A percentile compares a stretch with the other conserved stretches of the same genome.
phyloP scores from a whole-genome alignment of 2,329 filamentous ascomycete species.

The Grosmannia penicillata region DNA sequence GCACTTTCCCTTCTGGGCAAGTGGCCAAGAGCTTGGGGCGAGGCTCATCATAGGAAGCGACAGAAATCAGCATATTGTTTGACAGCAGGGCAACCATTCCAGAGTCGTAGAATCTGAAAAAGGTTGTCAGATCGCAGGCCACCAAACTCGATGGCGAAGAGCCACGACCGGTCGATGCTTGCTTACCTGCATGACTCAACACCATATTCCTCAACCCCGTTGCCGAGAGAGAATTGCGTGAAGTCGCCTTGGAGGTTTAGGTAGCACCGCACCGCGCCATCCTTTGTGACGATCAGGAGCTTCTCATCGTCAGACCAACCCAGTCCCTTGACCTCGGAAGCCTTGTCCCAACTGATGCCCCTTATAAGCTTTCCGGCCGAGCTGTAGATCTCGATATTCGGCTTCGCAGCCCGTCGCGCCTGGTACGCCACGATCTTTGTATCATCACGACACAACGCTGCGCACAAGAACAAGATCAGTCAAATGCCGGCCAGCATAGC shows the following conservation, averaged over 20 bases:
- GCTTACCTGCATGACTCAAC: conserved; percentile 62
- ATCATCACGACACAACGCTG: conserved; percentile 82
- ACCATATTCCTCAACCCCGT: conserved; percentile 76
- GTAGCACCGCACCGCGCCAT: conserved; percentile 83
- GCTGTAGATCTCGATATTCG: conserved; percentile 87
- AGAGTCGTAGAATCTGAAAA: conserved; percentile 57
- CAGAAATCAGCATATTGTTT: conserved; percentile 75
- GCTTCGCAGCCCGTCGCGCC: conserved; percentile 55
- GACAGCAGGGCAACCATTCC: conserved; percentile 87
- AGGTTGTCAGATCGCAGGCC: conserved; percentile 5
- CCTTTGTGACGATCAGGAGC: conserved; percentile 72
- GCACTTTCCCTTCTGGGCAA: conserved; percentile 62
- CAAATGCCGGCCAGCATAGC: neutral
- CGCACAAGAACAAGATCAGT: neutral
- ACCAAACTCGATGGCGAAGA: neutral
- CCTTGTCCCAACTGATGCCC: conserved; percentile 83
- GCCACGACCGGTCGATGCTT: too few relatives aligned
- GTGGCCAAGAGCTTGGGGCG: conserved; percentile 68
- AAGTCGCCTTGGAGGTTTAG: conserved; percentile 91
- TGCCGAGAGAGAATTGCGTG: conserved; percentile 80
- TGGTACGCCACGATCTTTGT: conserved; percentile 69
- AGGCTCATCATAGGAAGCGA: conserved; percentile 84
- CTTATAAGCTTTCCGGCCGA: conserved; percentile 80
- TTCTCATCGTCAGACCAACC: conserved; percentile 97
- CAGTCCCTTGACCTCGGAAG: conserved; percentile 60